Evolutionary conservation across 2,329 filamentous ascomycete species (phyloP), one percentile per base, ranked within the genome.

Genomic region (Nigrospora sphaerica): DNA sequence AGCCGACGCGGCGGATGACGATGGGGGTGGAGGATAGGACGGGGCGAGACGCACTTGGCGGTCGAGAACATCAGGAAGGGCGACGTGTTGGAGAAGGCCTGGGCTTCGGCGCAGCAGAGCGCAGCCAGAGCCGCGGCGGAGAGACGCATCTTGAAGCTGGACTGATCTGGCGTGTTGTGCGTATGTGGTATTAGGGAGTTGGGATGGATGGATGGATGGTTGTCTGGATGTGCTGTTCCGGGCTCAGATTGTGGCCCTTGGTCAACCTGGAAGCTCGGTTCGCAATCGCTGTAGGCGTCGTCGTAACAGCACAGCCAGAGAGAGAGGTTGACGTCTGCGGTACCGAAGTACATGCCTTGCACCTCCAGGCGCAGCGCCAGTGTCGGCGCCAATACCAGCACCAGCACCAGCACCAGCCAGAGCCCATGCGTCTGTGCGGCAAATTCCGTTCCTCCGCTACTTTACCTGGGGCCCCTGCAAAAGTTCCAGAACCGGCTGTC

Each of bases 51-150:
- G 59, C 83, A 95, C 91, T 83, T 73, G 52, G 85, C 78, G 39
- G 85, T 92, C 32, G 92, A 96, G 65, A 95, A 85, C 54, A 96
- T 71, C 62, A 95, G 78, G 67, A 95, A 93, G 16, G 93, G 92
- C 46, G 88, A 91, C 2, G 91, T 89, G 67, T 95, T 85, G 52
- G 80, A 82, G 65, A 95, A 93, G 23, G 88, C 91, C 51, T 81
- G 71, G 39, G 76, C 81, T 19, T 75, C 73, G 49, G 78, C 74
- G 54, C 78, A 73, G 57, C 80, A 66, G 54, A 40, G 31, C 17
- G 75, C 75, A 60, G 80, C 66, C 43, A 78, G 61, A 55, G 73
- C 65, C 49, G 72, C 66, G 59, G 52, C 56, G 46, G 74, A 75
- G 59, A 75, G 60, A 72, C 74, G 78, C 80, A 83, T 84, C 41